Evolutionary conservation across 2,329 filamentous ascomycete species (phyloP).

Genomic region (Lasiodiplodia hormozganensis): DNA sequence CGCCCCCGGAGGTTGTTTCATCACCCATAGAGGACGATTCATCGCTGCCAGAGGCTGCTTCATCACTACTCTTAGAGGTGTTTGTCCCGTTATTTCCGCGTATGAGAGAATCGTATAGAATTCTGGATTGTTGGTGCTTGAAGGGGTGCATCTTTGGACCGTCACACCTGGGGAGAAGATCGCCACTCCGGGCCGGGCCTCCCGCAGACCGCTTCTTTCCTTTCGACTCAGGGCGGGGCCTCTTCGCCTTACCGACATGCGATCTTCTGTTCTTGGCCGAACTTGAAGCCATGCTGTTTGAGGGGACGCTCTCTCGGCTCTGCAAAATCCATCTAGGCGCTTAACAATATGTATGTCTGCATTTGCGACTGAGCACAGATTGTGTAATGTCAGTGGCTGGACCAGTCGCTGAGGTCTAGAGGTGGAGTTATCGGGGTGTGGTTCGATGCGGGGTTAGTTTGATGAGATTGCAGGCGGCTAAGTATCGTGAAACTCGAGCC

Average conservation of each 20-base stretch:
- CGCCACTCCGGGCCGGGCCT: background rate
- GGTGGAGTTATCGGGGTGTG: background rate
- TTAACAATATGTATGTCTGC: background rate
- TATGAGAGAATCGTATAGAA: background rate
- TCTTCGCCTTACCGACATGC: background rate
- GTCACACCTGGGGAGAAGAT: background rate
- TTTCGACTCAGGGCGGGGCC: background rate
- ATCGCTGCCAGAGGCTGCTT: too few relatives aligned
- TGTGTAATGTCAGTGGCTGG: background rate
- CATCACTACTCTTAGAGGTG: background rate
- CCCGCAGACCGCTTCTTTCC: background rate
- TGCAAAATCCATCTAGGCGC: background rate
- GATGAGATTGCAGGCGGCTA: background rate
- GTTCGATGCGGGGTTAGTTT: background rate
- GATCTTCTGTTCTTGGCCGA: background rate
- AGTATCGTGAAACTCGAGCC: background rate
- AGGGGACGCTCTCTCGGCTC: background rate
- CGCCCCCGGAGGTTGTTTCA: background rate
- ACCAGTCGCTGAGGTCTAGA: background rate
- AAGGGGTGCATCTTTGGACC: constrained; percentile 2
- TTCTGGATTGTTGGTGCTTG: background rate
- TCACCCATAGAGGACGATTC: background rate
- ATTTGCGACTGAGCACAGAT: background rate
- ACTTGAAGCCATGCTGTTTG: background rate
- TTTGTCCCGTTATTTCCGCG: background rate